Evolutionary conservation across 2,329 filamentous ascomycete species (phyloP), one percentile per base, ranked within the genome.

Genomic region (Fusarium sp.): DNA sequence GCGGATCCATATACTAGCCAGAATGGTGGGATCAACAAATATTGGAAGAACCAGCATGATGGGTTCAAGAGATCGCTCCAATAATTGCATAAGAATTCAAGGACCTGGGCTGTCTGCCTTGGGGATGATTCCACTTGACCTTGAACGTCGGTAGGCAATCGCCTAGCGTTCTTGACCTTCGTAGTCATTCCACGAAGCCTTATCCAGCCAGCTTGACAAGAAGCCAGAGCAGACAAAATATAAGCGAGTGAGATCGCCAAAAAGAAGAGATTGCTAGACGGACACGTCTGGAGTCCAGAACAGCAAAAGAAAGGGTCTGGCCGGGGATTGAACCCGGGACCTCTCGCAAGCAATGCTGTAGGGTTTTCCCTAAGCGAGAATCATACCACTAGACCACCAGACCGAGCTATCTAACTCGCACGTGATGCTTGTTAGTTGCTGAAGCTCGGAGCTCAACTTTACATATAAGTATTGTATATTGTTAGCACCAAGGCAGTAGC

Each of bases 331-430:
- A 81, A 80, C 80, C 78, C 79, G 79, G 79, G 80, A 81, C 80
- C 80, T 81, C 79, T 80, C 79, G 79, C 80, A 81, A 73, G 67
- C 69, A 60, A 34, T 68, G 76, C 77, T 76, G 40, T 70, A 76
- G 78, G 78, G 77, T 80, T 69, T 70, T 77, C 87, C 86, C 87
- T 89, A 89, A 89, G 87, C 87, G 86, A 88, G 86, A 88, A 89
- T 88, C 86, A 89, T 89, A 89, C 86, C 86, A 85, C 86, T 88
- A 88, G 86, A 87, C 85, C 85, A 87, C 78, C 80, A 81, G 80
- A 81, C 80, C 81, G 13, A 2, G 1, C 0, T 6, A 30, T 8
- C 4, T 8, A 2, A 4, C 7, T 4, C n/a, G 10, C 57, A 62
- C 56, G 57, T 62, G 59, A 62, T 41, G 8, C 9, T 8, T 49